Evolutionary conservation across 345 rosid genomes (phyloP).

Genomic region (Melastoma malabathricum): DNA sequence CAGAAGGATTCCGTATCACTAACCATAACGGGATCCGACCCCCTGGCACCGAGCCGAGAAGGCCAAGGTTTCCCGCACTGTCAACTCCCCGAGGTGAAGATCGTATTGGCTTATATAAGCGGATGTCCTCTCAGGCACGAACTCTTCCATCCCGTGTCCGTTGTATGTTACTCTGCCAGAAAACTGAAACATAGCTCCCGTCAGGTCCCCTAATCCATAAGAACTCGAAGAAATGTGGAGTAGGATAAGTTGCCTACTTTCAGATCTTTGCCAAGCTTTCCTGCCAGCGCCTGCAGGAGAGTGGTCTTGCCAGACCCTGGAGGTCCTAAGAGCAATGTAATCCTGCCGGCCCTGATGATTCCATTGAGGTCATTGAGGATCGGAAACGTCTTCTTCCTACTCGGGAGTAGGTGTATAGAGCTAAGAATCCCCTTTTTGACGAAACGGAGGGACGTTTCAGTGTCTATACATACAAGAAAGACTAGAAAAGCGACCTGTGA

Average conservation of each 20-base stretch:
- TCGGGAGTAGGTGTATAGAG: constrained; percentile 31
- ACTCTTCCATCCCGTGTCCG: constrained; percentile 51
- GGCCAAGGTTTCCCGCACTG: constrained; percentile 52
- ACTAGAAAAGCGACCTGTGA: neutral
- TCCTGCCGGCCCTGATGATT: constrained; percentile 41
- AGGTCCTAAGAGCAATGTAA: constrained; percentile 52
- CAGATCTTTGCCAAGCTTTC: constrained; percentile 39
- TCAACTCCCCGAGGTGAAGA: constrained; percentile 53
- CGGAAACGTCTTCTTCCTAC: constrained; percentile 31
- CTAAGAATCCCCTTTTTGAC: constrained; percentile 28
- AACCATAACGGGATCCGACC: constrained; percentile 44
- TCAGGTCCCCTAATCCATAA: too few relatives aligned
- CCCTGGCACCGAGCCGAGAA: constrained; percentile 63
- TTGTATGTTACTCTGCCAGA: constrained; percentile 52
- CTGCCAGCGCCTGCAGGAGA: constrained; percentile 37
- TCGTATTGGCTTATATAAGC: constrained; percentile 53
- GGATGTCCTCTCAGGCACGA: constrained; percentile 48
- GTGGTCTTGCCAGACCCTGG: constrained; percentile 55
- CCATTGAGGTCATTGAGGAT: constrained; percentile 38
- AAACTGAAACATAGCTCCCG: constrained; percentile 14
- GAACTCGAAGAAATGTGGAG: neutral
- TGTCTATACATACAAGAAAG: neutral
- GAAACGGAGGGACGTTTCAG: neutral
- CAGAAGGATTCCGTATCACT: neutral
- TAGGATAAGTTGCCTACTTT: constrained; percentile 21